Evolutionary conservation across 495 filamentous ascomycete species (phyloP).

Genomic region (Penicillium daleae): DNA sequence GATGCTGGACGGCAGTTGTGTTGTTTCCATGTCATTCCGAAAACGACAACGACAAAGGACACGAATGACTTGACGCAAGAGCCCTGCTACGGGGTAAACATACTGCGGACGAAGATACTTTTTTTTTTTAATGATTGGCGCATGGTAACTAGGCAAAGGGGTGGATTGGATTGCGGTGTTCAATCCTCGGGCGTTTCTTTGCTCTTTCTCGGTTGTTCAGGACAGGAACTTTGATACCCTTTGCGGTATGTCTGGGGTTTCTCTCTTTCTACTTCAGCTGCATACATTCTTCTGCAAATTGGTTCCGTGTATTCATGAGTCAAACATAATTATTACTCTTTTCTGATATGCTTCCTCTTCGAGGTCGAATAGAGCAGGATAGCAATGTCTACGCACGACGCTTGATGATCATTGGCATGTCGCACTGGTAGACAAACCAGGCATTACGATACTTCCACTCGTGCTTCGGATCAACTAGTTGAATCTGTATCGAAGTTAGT

Average conservation of each 20-base stretch:
- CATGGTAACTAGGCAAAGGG: slow-evolving; percentile 22
- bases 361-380: neutral
- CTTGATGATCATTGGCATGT: slow-evolving; percentile 35
- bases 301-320: slow-evolving; percentile 12
- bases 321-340: slow-evolving; percentile 6
- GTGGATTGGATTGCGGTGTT: slow-evolving; percentile 23
- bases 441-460: slow-evolving; percentile 36
- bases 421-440: slow-evolving; percentile 40
- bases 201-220: slow-evolving; percentile 6
- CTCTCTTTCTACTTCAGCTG: slow-evolving; percentile 17
- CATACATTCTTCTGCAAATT: slow-evolving; percentile 20
- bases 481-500: slow-evolving; percentile 22
- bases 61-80: slow-evolving; percentile 27
- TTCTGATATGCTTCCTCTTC: neutral
- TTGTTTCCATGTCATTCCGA: neutral
- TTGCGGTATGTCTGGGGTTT: slow-evolving; percentile 23
- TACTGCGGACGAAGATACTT: slow-evolving; percentile 14
- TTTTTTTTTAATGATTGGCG: slow-evolving; percentile 31
- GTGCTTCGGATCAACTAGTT: slow-evolving; percentile 31
- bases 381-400: slow-evolving; percentile 13
- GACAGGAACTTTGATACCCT: slow-evolving; percentile 35
- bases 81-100: slow-evolving; percentile 2
- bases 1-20: slow-evolving; percentile 8
- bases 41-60: slow-evolving; percentile 18
- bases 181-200: slow-evolving; percentile 15